Conservation (phyloP, 768 basidiomycete species). For the Russula foetens region DNA sequence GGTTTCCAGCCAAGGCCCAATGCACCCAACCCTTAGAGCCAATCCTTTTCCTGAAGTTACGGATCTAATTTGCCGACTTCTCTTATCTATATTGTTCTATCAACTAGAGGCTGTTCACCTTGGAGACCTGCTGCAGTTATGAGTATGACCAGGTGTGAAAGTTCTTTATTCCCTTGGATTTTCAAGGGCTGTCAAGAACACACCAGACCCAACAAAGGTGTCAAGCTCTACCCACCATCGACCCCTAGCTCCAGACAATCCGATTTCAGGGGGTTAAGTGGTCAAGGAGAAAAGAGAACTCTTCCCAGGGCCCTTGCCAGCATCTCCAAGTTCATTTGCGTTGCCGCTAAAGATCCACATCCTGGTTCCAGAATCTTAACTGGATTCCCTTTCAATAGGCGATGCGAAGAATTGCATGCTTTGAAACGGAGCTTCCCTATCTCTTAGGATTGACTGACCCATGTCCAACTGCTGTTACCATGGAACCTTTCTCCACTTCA, state of each 20-base stretch:
- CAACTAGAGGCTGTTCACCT: constrained; percentile 77
- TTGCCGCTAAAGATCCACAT: constrained; percentile 61
- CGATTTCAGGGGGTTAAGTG: constrained; percentile 64
- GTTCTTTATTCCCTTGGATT: constrained; percentile 67
- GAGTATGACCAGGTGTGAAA: constrained; percentile 67
- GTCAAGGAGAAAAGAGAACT: constrained; percentile 77
- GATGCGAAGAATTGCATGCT: constrained; percentile 52
- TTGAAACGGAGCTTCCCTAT: constrained; percentile 70
- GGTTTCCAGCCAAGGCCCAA: constrained; percentile 55
- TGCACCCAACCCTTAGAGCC: constrained; percentile 74
- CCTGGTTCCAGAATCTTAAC: constrained; percentile 74
- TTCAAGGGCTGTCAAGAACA: constrained; percentile 72
- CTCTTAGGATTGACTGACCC: constrained; percentile 78
- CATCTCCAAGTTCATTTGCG: constrained; percentile 54
- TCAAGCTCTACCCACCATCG: constrained; percentile 63
- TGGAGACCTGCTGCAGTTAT: constrained; percentile 77
- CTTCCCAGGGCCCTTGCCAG: constrained; percentile 60
- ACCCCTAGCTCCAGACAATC: constrained; percentile 69
- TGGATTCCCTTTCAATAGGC: constrained; percentile 64
- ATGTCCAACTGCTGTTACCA: constrained; percentile 83
- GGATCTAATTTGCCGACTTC: constrained; percentile 76
- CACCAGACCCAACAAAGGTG: constrained; percentile 66
- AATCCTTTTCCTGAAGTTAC: constrained; percentile 76
- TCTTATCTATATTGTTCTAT: constrained; percentile 77
- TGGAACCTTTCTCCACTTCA: constrained; percentile 86